Evolutionary conservation across 2,329 filamentous ascomycete species (phyloP), one percentile per base, ranked within the genome.

Genomic region (Cryphonectria nitschkei): DNA sequence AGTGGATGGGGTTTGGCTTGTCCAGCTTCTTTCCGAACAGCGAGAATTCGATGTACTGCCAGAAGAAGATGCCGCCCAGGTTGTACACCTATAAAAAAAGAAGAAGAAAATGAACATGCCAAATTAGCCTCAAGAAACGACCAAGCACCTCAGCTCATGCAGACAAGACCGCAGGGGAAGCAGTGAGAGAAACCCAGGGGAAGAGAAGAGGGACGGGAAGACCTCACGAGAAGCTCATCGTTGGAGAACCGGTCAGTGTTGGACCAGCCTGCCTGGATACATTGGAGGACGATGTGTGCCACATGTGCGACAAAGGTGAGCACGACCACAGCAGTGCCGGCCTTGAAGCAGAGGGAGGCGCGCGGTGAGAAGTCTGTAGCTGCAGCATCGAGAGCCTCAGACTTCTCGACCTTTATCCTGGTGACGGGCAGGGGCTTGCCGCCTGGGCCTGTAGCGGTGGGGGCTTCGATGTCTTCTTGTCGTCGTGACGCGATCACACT

Each of bases 41-140:
- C 41, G 94, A 94, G 77, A 98, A 92, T 75, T 97, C 87, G 75
- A 97, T 88, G 75, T 97, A 90, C 65, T 93, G 87, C 83, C 97
- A 96, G 74, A 96, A 89, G 84, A 97, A 97, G 75, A 94, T 92
- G 61, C 93, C 92, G 68, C 92, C 93, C 70, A 93, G 88, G 74
- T 97, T 85, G 80, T 97, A 97, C 78, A 97, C 91, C 94, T 97
- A 58, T 60, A 67, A 37, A 22, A 13, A 37, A 29, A 60, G 8
- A 56, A n/a, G 16, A 56, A 60, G 13, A 22, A 34, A 39, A 9
- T 61, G 32, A 26, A 16, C 34, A 34, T 19, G 9, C 9, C 5
- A 62, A 46, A 60, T 68, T 64, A 71, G 68, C 26, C 64, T 22
- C 26, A 39, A 37, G 34, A 37, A 39, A 39, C 26, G 6, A 32